Conservation (phyloP, 192 early-diverging fungal species). For the Coemansia sp. region DNA sequence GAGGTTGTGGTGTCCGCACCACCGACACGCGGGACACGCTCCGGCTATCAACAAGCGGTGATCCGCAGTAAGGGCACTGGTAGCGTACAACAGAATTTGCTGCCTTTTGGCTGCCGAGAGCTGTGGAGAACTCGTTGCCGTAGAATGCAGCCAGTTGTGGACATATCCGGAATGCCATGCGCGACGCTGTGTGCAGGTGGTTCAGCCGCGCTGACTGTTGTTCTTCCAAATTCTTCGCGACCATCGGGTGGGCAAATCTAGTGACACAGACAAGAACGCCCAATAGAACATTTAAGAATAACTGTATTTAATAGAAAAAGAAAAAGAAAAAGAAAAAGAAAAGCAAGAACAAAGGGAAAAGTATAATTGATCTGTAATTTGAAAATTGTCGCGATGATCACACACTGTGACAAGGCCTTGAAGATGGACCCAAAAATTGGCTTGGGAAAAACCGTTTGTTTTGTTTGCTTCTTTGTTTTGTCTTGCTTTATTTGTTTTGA, state of each 20-base stretch:
- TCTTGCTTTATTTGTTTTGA: too few species aligned
- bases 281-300: too few species aligned
- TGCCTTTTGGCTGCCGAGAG: conserved; percentile 19
- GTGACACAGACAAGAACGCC: too few species aligned
- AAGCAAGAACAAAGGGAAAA: too few species aligned
- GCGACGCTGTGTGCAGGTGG: conserved; percentile 39
- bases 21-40: conserved; percentile 37
- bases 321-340: too few species aligned
- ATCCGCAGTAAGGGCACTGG: conserved; percentile 41
- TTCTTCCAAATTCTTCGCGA: conserved; percentile 8
- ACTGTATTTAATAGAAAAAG: too few species aligned
- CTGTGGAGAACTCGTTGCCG: conserved; percentile 31
- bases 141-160: conserved; percentile 50
- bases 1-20: not conserved
- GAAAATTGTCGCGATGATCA: too few species aligned
- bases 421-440: too few species aligned
- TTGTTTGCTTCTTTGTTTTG: too few species aligned
- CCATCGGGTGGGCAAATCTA: conserved; percentile 6
- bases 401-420: too few species aligned
- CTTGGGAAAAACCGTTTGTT: too few species aligned
- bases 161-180: conserved; percentile 42
- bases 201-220: conserved; percentile 19
- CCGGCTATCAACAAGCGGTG: conserved; percentile 38
- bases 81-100: conserved; percentile 26
- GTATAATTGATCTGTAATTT: too few species aligned